Evolutionary conservation across 2,329 filamentous ascomycete species (phyloP).

Genomic region (Penicillium sp.): DNA sequence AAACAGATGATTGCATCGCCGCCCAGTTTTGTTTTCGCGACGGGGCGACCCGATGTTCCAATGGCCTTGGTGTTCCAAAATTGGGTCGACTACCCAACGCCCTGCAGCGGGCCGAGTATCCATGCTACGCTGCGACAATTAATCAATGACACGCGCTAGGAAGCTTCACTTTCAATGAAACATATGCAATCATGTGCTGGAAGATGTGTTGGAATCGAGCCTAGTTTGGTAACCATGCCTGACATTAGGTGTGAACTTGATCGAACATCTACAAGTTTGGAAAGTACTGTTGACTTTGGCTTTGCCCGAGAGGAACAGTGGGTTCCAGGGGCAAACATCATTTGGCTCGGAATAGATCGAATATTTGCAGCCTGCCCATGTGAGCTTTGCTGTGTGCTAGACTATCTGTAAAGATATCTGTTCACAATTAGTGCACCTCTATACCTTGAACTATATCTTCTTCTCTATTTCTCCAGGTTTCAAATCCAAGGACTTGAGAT

Average conservation of each 20-base stretch:
- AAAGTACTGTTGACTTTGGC: background rate
- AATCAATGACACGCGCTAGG: constrained; percentile 1
- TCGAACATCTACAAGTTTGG: background rate
- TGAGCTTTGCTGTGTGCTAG: background rate
- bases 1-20: constrained; percentile 18
- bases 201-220: background rate
- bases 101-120: constrained; percentile 22
- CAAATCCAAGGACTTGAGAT: background rate
- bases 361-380: background rate
- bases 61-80: constrained; percentile 6
- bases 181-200: background rate
- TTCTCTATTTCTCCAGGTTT: background rate
- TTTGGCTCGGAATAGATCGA: background rate
- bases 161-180: background rate
- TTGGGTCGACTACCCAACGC: constrained; percentile 11
- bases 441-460: background rate
- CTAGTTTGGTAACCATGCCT: constrained; percentile 25
- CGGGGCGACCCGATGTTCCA: constrained; percentile 11
- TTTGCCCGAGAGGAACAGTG: background rate
- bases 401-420: background rate
- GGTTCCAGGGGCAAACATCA: background rate
- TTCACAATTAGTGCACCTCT: background rate
- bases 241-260: constrained; percentile 19
- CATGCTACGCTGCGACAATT: constrained; percentile 8
- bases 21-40: constrained; percentile 4